Percentiles rank a stretch among this genome's conserved stretches.
Evolutionary conservation across 169 alveolate species (phyloP).

Genomic region (Miamiensis avidus): DNA sequence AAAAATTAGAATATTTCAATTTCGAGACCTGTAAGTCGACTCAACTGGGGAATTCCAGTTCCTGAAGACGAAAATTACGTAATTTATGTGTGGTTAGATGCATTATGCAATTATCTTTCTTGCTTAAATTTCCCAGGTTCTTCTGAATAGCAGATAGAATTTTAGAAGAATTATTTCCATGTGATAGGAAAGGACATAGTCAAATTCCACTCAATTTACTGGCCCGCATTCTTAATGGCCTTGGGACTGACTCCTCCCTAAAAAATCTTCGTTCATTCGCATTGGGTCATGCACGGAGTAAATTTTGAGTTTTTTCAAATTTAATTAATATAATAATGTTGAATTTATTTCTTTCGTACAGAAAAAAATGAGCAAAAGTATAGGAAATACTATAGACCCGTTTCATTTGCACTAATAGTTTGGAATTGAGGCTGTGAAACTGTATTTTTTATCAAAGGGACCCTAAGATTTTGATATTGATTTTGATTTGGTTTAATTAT

Average conservation of each 20-base stretch:
- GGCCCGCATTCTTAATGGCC: slow-evolving; percentile 86
- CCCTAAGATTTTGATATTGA: slow-evolving; percentile 56
- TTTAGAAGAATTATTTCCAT: slow-evolving; percentile 62
- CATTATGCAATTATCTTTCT: slow-evolving; percentile 84
- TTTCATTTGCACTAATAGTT: slow-evolving; percentile 43
- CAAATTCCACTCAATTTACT: slow-evolving; percentile 85
- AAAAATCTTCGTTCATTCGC: slow-evolving; percentile 85
- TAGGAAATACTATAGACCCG: slow-evolving; percentile 86
- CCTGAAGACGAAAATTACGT: slow-evolving; percentile 62
- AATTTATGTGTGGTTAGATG: slow-evolving; percentile 93
- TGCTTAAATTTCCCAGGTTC: slow-evolving; percentile 57
- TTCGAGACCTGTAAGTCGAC: slow-evolving; percentile 45
- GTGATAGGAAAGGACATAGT: slow-evolving; percentile 91
- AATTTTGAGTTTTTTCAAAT: not conserved
- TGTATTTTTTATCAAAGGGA: slow-evolving; percentile 65
- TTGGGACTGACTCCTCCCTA: slow-evolving; percentile 67
- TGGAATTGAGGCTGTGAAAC: slow-evolving; percentile 46
- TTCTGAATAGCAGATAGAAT: slow-evolving; percentile 15
- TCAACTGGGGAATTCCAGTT: slow-evolving; percentile 60
- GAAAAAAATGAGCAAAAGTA: slow-evolving; percentile 91
- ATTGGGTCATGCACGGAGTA: slow-evolving; percentile 75
- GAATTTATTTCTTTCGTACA: not conserved
- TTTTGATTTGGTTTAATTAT: slow-evolving; percentile 31
- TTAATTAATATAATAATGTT: not conserved
- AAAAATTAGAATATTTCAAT: slow-evolving; percentile 38